These are phyloP conservation scores for Mycena kentingensis DNA, from an alignment of 768 basidiomycete species.

Conservation along the genomic window DNA sequence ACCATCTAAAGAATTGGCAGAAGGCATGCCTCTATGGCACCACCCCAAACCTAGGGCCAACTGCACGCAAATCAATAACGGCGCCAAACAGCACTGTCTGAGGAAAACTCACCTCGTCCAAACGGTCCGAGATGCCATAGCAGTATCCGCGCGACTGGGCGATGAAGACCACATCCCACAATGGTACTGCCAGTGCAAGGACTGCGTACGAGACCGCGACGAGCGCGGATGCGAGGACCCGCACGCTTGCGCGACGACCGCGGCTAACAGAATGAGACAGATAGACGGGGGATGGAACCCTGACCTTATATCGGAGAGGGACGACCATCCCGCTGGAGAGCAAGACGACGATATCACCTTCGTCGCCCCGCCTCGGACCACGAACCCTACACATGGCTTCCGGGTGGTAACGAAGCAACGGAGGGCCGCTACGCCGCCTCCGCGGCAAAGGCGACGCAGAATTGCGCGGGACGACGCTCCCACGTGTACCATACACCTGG, in stretches of 20 bases:
- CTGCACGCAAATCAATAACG: constrained; percentile 6
- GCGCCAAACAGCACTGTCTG: constrained; percentile 1
- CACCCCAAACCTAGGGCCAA: constrained; percentile 1
- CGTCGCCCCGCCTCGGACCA: too few relatives aligned
- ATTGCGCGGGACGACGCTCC: too few relatives aligned
- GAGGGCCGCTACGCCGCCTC: too few relatives aligned
- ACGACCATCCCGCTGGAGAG: too few relatives aligned
- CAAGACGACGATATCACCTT: too few relatives aligned
- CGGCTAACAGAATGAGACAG: neutral
- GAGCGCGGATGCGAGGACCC: constrained; percentile 4
- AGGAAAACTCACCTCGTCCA: neutral
- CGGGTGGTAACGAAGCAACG: too few relatives aligned
- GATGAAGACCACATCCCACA: neutral
- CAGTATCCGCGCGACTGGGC: neutral
- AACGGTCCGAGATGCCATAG: constrained; percentile 6
- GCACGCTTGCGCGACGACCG: constrained; percentile 4
- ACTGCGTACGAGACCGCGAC: neutral
- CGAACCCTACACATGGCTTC: too few relatives aligned
- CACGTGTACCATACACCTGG: too few relatives aligned
- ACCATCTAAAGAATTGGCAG: neutral
- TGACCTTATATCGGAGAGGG: too few relatives aligned
- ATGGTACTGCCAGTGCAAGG: constrained; percentile 6
- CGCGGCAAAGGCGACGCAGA: too few relatives aligned
- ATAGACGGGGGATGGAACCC: constrained; percentile 7
- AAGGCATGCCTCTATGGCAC: constrained; percentile 18